A percentile compares a stretch with the other conserved stretches of the same genome.
These are phyloP conservation scores for Plectosphaerella plurivora DNA, from an alignment of 2,329 filamentous ascomycete genomes.

Conservation along the genomic window DNA sequence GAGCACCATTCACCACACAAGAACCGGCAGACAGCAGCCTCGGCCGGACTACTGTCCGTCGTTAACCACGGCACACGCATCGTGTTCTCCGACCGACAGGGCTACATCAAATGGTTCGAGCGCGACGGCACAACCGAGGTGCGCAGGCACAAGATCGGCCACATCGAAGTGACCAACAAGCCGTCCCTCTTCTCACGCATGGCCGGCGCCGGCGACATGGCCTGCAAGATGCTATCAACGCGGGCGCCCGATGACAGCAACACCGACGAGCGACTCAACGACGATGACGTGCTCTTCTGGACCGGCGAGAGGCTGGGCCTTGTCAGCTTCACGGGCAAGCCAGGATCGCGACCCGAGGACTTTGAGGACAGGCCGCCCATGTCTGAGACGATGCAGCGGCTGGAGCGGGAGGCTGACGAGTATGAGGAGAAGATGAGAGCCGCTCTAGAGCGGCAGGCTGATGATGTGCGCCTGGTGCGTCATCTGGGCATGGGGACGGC, in stretches of 20 bases:
- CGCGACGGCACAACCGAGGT: slow-evolving; percentile 68
- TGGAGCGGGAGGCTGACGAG: slow-evolving; percentile 39
- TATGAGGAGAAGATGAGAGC: slow-evolving; percentile 71
- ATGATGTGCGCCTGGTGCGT: slow-evolving; percentile 72
- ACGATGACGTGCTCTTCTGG: slow-evolving; percentile 77
- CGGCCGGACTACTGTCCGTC: slow-evolving; percentile 77
- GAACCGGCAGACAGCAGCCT: slow-evolving; percentile 79
- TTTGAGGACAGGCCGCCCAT: slow-evolving; percentile 37
- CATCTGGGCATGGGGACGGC: slow-evolving; percentile 42
- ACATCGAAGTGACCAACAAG: slow-evolving; percentile 42
- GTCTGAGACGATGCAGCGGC: slow-evolving; percentile 41
- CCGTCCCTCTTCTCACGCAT: slow-evolving; percentile 47
- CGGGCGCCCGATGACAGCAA: slow-evolving; percentile 26
- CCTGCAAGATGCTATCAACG: slow-evolving; percentile 72
- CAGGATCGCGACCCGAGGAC: slow-evolving; percentile 41
- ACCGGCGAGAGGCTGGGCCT: slow-evolving; percentile 81
- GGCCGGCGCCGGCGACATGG: slow-evolving; percentile 64
- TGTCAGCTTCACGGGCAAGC: slow-evolving; percentile 54
- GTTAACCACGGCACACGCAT: slow-evolving; percentile 77
- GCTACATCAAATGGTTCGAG: slow-evolving; percentile 86
- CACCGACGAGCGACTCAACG: slow-evolving; percentile 29
- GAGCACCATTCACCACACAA: slow-evolving; percentile 52
- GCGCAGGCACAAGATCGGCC: slow-evolving; percentile 49
- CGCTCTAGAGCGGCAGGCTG: slow-evolving; percentile 71
- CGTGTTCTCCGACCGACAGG: slow-evolving; percentile 79